These are phyloP conservation scores for Phoma sp. DNA, from an alignment of 2,329 filamentous ascomycete genomes.

Conservation along the genomic window DNA sequence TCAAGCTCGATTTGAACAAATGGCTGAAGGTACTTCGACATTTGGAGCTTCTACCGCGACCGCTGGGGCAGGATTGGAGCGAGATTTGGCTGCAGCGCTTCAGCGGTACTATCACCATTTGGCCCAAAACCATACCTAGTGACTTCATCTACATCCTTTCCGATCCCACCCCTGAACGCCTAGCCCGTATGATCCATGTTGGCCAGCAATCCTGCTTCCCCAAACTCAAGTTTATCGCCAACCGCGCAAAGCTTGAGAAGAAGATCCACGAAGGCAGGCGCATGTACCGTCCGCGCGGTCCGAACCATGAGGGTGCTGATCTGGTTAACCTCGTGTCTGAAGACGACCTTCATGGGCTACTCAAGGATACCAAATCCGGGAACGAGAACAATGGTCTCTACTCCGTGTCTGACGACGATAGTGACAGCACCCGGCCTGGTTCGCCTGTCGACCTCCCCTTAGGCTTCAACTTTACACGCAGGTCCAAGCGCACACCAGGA, in stretches of 20 bases:
- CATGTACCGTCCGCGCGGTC: conserved; percentile 44
- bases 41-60: conserved; percentile 87
- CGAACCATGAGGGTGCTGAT: conserved; percentile 40
- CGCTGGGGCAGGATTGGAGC: conserved; percentile 93
- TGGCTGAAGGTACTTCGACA: conserved; percentile 96
- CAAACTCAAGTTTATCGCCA: conserved; percentile 88
- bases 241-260: conserved; percentile 83
- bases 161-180: conserved; percentile 75
- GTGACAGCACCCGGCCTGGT: conserved; percentile 37
- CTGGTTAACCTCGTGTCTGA: conserved; percentile 51
- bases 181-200: conserved; percentile 88
- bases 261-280: conserved; percentile 63
- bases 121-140: conserved; percentile 78
- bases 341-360: conserved; percentile 53
- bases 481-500: conserved; percentile 20
- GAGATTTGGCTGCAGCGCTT: conserved; percentile 97
- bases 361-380: conserved; percentile 40
- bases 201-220: conserved; percentile 90
- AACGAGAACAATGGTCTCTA: conserved; percentile 18
- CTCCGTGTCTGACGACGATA: conserved; percentile 37
- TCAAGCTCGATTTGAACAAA: conserved; percentile 96
- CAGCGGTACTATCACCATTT: conserved; percentile 92
- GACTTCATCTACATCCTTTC: conserved; percentile 88
- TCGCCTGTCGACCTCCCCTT: conserved; percentile 37
- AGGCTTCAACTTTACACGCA: conserved; percentile 37